Conservation (phyloP, 164 flowering plant genomes). For the Macadamia tetraphylla region DNA sequence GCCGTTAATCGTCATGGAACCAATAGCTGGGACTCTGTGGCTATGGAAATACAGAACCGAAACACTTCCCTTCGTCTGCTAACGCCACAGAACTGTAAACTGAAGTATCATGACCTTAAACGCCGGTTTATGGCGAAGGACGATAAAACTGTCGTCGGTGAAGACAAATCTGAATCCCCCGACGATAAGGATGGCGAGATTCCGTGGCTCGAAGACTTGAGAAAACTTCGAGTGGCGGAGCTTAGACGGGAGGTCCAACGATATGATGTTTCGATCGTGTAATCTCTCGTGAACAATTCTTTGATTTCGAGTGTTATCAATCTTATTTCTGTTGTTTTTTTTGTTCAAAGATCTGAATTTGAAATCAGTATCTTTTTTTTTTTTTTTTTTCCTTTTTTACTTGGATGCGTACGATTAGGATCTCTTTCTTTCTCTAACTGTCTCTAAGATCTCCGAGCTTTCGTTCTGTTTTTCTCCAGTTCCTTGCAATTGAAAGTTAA, state of each 20-base stretch:
- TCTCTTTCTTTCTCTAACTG: neutral
- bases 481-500: slow-evolving; percentile 76
- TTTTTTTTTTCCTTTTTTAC: neutral
- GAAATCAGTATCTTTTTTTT: neutral
- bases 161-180: neutral
- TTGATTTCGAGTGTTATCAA: neutral
- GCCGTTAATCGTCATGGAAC: slow-evolving; percentile 85
- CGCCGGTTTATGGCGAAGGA: slow-evolving; percentile 39
- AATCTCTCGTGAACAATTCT: slow-evolving; percentile 9
- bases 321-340: neutral
- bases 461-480: slow-evolving; percentile 31
- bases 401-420: neutral
- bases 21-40: slow-evolving; percentile 68
- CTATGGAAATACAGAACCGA: slow-evolving; percentile 54
- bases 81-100: slow-evolving; percentile 49
- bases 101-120: slow-evolving; percentile 52
- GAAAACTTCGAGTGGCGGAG: slow-evolving; percentile 70
- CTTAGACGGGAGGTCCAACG: slow-evolving; percentile 65
- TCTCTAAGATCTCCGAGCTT: neutral
- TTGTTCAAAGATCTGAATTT: slow-evolving; percentile 6
- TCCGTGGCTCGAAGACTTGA: slow-evolving; percentile 73
- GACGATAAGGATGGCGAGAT: slow-evolving; percentile 13
- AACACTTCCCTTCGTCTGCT: slow-evolving; percentile 28
- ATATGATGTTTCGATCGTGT: slow-evolving; percentile 80
- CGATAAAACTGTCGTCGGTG: slow-evolving; percentile 1